Evolutionary conservation across 1,284 basidiomycete species (phyloP), one percentile per base, ranked within the genome.

Genomic region (Sporisorium graminicola): DNA sequence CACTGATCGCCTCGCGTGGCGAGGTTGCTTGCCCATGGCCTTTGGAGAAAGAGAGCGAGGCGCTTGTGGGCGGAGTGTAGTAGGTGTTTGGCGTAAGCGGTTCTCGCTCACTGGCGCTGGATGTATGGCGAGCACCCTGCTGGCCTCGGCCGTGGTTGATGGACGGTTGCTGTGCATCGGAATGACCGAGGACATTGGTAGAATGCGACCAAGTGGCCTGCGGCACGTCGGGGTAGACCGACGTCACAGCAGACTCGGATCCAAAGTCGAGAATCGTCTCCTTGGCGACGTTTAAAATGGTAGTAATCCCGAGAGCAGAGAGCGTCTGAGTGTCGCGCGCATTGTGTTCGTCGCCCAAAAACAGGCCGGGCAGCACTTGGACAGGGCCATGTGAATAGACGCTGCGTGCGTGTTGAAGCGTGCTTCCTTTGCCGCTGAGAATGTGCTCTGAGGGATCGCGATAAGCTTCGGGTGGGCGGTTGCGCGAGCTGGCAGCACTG

Each of bases 221-320:
- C 7, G 69, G 31, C 43, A 61, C 35, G 18, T 49, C 64, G 7
- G 58, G 27, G 12, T 52, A 58, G 18, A 46, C 27, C 16, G 55
- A 50, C 5, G 54, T 20, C 3, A 42, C 26, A 33, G 20, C 35
- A 16, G 8, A 24, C 3, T 75, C 61, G 6, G 35, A 35, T 31
- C 71, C 65, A 37, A 80, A 80, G 5, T 79, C 66, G 42, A 82
- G 58, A 1, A 61, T 56, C 3, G 81, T 82, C 71, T 82, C 81
- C 87, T 97, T 96, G 35, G 96, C 96, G 35, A 98, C 96, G 86
- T 98, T 98, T 85, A 98, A 89, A 20, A 98, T 90, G 47, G 92
- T 90, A 69, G 89, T 90, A 85, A 96, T 94, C 57, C 91, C 90
- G 40, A 91, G 89, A 61, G 91, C 89, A n/a, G 89, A 85, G 63